Evolutionary conservation across 306 rosid species (phyloP).

Genomic region (Lithocarpus polystachyus): DNA sequence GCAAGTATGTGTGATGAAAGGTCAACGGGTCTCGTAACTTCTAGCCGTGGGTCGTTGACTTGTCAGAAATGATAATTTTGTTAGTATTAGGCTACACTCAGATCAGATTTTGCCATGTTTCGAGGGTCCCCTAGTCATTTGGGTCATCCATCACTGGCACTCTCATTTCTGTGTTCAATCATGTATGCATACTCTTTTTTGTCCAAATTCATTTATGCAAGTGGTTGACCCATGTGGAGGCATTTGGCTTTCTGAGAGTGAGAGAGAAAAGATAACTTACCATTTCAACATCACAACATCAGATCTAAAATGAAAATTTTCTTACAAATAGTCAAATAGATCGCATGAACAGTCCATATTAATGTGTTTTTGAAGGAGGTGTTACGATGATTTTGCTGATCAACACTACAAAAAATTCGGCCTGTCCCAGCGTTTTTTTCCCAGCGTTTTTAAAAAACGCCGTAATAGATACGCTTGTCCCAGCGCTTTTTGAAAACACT

Average conservation of each 20-base stretch:
- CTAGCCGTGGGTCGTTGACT: conserved; percentile 42
- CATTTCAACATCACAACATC: not conserved
- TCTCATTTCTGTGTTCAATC: not conserved
- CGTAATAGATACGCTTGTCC: too few relatives aligned
- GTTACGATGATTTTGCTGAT: not conserved
- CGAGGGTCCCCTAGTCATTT: conserved; percentile 36
- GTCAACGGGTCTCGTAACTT: conserved; percentile 52
- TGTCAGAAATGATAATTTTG: conserved; percentile 49
- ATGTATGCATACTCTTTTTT: not conserved
- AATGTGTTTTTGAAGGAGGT: not conserved
- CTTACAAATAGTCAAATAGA: not conserved
- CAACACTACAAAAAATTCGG: too few relatives aligned
- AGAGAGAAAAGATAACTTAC: not conserved
- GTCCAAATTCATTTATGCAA: not conserved
- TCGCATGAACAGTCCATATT: not conserved
- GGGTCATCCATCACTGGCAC: not conserved
- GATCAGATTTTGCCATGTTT: conserved; percentile 27
- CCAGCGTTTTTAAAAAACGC: too few relatives aligned
- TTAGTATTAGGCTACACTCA: conserved; percentile 36
- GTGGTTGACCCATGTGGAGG: not conserved
- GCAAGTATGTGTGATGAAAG: conserved; percentile 27
- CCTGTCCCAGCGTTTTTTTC: too few relatives aligned
- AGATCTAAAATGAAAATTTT: not conserved
- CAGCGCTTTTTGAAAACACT: too few relatives aligned
- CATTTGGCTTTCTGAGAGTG: not conserved